Conservation (phyloP, 768 basidiomycete genomes). For the Boletus bicolor region DNA sequence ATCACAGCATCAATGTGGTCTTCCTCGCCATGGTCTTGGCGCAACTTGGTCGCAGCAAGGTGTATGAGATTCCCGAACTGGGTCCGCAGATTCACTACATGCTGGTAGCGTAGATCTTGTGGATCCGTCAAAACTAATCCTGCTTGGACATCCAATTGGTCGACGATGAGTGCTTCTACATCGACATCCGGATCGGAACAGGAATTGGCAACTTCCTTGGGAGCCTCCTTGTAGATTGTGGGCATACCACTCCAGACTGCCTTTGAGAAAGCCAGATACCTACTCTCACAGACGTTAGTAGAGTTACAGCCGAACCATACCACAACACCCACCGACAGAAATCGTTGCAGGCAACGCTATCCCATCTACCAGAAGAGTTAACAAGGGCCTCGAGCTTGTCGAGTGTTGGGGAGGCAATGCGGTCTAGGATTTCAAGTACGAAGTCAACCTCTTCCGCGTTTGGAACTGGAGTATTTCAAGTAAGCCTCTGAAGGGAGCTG, state of each 20-base stretch:
- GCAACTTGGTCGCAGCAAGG: constrained; percentile 61
- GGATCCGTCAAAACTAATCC: constrained; percentile 75
- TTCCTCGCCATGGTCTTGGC: constrained; percentile 60
- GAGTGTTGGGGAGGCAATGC: constrained; percentile 63
- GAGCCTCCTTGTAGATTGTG: constrained; percentile 57
- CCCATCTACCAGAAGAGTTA: constrained; percentile 52
- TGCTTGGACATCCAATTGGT: constrained; percentile 63
- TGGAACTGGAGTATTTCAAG: constrained; percentile 37
- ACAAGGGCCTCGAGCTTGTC: constrained; percentile 65
- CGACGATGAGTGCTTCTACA: constrained; percentile 64
- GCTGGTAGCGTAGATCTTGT: constrained; percentile 70
- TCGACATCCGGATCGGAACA: constrained; percentile 63
- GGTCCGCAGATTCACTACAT: constrained; percentile 50
- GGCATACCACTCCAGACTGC: constrained; percentile 78
- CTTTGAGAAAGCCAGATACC: constrained; percentile 67
- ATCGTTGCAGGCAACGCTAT: constrained; percentile 67
- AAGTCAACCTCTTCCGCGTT: constrained; percentile 67
- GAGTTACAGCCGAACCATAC: background rate
- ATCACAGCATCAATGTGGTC: constrained; percentile 88
- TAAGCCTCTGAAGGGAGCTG: constrained; percentile 12
- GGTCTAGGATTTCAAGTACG: constrained; percentile 71
- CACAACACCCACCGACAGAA: constrained; percentile 68
- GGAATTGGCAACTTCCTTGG: constrained; percentile 54
- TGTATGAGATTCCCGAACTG: constrained; percentile 70
- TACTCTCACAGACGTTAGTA: constrained; percentile 20